These are phyloP conservation scores for Jaapia argillacea DNA, from an alignment of 768 basidiomycete species.

Conservation along the genomic window DNA sequence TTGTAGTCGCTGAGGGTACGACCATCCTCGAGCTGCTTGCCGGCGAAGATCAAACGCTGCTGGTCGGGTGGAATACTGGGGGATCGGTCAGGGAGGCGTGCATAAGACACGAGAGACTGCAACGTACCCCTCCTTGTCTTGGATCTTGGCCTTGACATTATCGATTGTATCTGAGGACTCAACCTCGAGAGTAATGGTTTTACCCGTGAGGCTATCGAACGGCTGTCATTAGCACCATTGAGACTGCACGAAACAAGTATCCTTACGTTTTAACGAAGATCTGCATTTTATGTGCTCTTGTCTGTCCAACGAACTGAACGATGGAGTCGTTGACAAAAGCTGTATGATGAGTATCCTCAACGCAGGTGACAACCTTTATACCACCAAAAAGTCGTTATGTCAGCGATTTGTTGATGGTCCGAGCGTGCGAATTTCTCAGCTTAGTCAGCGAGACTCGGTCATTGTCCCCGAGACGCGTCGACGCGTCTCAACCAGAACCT, in stretches of 20 bases:
- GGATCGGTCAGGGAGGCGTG: slow-evolving; percentile 4
- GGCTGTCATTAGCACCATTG: no score
- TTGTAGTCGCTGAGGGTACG: slow-evolving; percentile 93
- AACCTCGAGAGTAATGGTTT: slow-evolving; percentile 97
- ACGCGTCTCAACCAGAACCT: slow-evolving; percentile 7
- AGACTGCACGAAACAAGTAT: slow-evolving; percentile 7
- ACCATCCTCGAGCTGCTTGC: slow-evolving; percentile 99
- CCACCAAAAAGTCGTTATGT: slow-evolving; percentile 17
- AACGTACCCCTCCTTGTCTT: slow-evolving; percentile 90
- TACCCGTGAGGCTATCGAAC: slow-evolving; percentile 88
- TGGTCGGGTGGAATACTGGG: slow-evolving; percentile 83
- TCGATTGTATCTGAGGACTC: slow-evolving; percentile 97
- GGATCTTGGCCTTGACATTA: slow-evolving; percentile 97
- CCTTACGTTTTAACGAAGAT: slow-evolving; percentile 96
- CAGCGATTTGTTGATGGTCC: slow-evolving; percentile 28
- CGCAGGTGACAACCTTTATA: slow-evolving; percentile 4
- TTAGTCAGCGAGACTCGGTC: slow-evolving; percentile 7
- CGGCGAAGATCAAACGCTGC: slow-evolving; percentile 97
- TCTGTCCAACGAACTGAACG: slow-evolving; percentile 86
- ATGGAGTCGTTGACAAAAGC: slow-evolving; percentile 93
- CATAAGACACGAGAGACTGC: background rate
- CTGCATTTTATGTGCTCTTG: slow-evolving; percentile 82
- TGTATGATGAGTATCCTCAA: slow-evolving; percentile 31
- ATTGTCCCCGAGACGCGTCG: slow-evolving; percentile 9
- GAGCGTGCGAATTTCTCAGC: slow-evolving; percentile 25